These are phyloP conservation scores for Peronospora belbahrii DNA, from an alignment of 352 stramenopile genomes.

Conservation along the genomic window DNA sequence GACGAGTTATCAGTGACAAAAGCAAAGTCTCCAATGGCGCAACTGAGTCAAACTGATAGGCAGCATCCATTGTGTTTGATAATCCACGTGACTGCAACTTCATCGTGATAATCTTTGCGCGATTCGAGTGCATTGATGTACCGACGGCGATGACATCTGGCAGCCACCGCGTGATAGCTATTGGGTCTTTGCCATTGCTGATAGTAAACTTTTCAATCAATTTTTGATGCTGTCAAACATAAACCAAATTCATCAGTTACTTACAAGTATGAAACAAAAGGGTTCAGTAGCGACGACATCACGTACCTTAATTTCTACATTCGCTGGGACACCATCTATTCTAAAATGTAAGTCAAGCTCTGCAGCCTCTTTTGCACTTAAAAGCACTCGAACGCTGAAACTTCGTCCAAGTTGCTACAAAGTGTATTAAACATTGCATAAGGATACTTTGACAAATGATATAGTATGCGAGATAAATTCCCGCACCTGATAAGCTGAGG, in stretches of 20 bases:
- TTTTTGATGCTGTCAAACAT: constrained; percentile 32
- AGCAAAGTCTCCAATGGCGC: constrained; percentile 35
- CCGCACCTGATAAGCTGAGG: constrained; percentile 13
- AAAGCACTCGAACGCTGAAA: constrained; percentile 36
- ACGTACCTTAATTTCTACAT: constrained; percentile 53
- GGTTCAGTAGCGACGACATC: background rate
- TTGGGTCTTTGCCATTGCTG: constrained; percentile 26
- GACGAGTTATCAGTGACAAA: constrained; percentile 27
- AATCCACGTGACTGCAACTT: constrained; percentile 30
- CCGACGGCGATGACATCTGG: constrained; percentile 49
- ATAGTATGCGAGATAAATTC: background rate
- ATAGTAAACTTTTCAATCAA: constrained; percentile 39
- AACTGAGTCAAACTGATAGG: constrained; percentile 49
- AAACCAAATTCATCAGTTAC: background rate
- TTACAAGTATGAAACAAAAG: background rate
- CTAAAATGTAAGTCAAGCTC: constrained; percentile 52
- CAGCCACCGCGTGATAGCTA: constrained; percentile 39
- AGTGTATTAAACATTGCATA: background rate
- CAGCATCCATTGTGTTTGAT: constrained; percentile 28
- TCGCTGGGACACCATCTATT: constrained; percentile 55
- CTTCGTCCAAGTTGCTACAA: constrained; percentile 19
- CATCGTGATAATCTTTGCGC: constrained; percentile 49
- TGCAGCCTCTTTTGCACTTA: constrained; percentile 54
- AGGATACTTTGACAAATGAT: background rate
- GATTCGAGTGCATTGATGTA: constrained; percentile 38